Base-by-base conservation (phyloP, 441 rosid species). In the Pelargonium citronellum region DNA sequence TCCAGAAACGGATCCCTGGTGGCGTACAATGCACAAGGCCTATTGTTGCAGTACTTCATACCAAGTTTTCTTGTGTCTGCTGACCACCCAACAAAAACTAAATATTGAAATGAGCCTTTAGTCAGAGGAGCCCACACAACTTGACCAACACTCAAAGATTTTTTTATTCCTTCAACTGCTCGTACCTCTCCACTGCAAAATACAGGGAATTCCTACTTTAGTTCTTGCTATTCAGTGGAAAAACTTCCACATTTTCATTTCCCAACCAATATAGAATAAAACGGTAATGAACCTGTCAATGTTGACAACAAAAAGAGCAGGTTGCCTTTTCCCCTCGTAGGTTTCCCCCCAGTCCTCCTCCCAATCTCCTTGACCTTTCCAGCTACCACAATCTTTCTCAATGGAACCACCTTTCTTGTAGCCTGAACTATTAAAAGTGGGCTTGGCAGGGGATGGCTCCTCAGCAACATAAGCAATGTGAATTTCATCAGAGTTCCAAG, bases 321-420 rank as follows among this genome's bases (percentile, higher is more conserved):
- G 85, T 81, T 83, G 92, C 73, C 85, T 90, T 82, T 92, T 95
- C 39, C 98, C 95, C 0, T 87, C 93, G 73, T 91, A 95, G 37
- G 88, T 82, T 86, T 95, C 99, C 24, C 99, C 99, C 99, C 97
- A 94, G 20, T 84, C 92, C 81, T 91, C 99, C 82, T 90, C 94
- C 93, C 92, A 95, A 79, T 95, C 94, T 39, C 99, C 99, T 82
- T 84, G 92, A 73, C 92, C 97, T 80, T 87, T 90, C 99, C 99
- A 95, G 89, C 82, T 86, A 69, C 79, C 81, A 70, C 78, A 73
- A 65, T 92, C 96, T 70, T 85, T 90, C 37, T 87, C 95, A 27
- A 74, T 71, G 46, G 88, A 79, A 41, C 77, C 78, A 12, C 77
- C 79, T 83, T 81, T 87, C 76, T 77, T 84, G 78, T 84, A 90